Conservation (phyloP, 129 eudicot genomes). For the Lactuca saligna region DNA sequence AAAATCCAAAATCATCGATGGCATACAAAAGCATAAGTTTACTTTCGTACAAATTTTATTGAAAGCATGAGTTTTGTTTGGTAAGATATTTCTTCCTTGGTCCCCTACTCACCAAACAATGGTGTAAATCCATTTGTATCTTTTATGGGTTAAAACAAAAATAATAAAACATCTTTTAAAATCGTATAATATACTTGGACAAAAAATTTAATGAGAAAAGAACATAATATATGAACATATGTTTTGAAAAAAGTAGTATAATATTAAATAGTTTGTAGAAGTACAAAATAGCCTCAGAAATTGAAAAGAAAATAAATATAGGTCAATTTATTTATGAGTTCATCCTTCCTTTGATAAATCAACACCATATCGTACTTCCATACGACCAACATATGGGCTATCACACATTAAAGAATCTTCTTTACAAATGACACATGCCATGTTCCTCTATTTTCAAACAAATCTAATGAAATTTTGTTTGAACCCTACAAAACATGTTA, state of each 20-base stretch:
- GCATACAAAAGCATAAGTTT: neutral
- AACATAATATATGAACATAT: too few relatives aligned
- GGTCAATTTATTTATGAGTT: neutral
- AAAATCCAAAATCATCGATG: neutral
- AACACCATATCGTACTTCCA: slow-evolving; percentile 10
- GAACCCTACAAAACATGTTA: neutral
- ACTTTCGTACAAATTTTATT: neutral
- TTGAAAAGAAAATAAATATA: neutral
- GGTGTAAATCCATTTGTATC: neutral
- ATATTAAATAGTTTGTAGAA: neutral
- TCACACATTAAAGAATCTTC: slow-evolving; percentile 13
- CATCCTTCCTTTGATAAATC: slow-evolving; percentile 7
- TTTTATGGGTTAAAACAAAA: neutral
- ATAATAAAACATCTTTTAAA: neutral
- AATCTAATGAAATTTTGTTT: neutral
- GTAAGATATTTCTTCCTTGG: slow-evolving; percentile 22
- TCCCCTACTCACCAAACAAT: slow-evolving; percentile 27
- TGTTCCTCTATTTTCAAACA: slow-evolving; percentile 10
- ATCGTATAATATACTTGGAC: neutral
- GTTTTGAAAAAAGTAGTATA: too few relatives aligned
- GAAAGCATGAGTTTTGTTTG: neutral
- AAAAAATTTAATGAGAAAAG: too few relatives aligned
- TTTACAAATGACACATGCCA: slow-evolving; percentile 1
- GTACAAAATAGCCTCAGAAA: neutral
- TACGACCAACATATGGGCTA: slow-evolving; percentile 20